These are phyloP conservation scores for Arthrobotrys sinensis DNA, from an alignment of 2,329 filamentous ascomycete species.

Conservation along the genomic window DNA sequence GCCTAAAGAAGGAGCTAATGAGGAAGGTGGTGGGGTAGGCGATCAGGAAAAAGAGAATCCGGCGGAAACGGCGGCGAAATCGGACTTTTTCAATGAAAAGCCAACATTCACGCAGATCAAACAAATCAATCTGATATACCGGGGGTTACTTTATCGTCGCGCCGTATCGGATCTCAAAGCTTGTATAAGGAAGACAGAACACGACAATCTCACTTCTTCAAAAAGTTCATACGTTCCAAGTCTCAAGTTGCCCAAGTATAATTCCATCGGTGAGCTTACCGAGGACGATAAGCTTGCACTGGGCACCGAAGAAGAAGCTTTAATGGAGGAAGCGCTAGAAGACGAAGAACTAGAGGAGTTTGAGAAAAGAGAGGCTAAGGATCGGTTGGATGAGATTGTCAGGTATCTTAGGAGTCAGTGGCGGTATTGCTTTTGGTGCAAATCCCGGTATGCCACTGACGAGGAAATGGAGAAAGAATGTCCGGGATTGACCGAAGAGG, in stretches of 20 bases:
- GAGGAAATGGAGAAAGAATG: slow-evolving; percentile 82
- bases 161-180: slow-evolving; percentile 79
- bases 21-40: slow-evolving; percentile 59
- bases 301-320: slow-evolving; percentile 72
- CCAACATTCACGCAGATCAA: slow-evolving; percentile 71
- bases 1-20: slow-evolving; percentile 59
- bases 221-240: slow-evolving; percentile 66
- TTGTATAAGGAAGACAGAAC: slow-evolving; percentile 76
- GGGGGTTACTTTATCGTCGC: slow-evolving; percentile 79
- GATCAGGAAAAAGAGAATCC: slow-evolving; percentile 62
- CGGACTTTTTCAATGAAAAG: slow-evolving; percentile 45
- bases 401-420: slow-evolving; percentile 79
- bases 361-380: slow-evolving; percentile 76
- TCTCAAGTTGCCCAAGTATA: slow-evolving; percentile 75
- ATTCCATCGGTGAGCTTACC: slow-evolving; percentile 77
- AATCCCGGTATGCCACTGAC: slow-evolving; percentile 80
- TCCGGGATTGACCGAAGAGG: slow-evolving; percentile 91
- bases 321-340: slow-evolving; percentile 78
- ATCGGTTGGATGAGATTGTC: slow-evolving; percentile 79
- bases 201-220: slow-evolving; percentile 72
- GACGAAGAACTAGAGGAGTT: slow-evolving; percentile 87
- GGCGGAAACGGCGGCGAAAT: slow-evolving; percentile 66
- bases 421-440: slow-evolving; percentile 97
- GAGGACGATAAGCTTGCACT: slow-evolving; percentile 80
- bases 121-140: slow-evolving; percentile 83